Percentiles rank a stretch among this genome's conserved stretches.
These are phyloP conservation scores for Solanum aculeatissimum DNA, from an alignment of 305 asterid genomes.

Conservation along the genomic window DNA sequence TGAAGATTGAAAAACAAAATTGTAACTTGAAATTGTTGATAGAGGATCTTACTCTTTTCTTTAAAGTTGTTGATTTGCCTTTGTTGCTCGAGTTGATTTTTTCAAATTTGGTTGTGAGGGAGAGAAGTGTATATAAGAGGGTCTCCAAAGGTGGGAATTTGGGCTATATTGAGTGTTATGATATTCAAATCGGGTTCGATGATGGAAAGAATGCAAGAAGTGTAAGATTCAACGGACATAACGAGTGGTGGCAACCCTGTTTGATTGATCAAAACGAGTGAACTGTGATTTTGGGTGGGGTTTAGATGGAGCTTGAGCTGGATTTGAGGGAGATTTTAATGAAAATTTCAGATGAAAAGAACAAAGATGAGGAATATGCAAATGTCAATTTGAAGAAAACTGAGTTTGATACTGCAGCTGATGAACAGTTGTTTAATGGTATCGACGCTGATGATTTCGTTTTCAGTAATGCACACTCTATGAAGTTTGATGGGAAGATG, in stretches of 20 bases:
- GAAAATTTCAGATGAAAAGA: slow-evolving; percentile 21
- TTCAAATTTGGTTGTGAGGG: slow-evolving; percentile 24
- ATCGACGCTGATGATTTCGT: slow-evolving; percentile 3
- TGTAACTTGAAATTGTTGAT: slow-evolving; percentile 19
- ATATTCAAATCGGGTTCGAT: background rate
- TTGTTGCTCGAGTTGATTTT: background rate
- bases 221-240: background rate
- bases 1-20: slow-evolving; percentile 7
- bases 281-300: slow-evolving; percentile 1
- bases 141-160: slow-evolving; percentile 25
- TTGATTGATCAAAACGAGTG: background rate
- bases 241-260: background rate
- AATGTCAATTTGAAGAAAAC: background rate
- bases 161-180: slow-evolving; percentile 20
- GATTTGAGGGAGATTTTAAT: slow-evolving; percentile 33
- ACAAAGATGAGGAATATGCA: slow-evolving; percentile 10
- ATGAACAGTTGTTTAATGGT: background rate
- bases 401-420: background rate
- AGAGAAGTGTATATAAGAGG: slow-evolving; percentile 30
- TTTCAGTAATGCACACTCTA: slow-evolving; percentile 4
- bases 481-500: slow-evolving; percentile 4
- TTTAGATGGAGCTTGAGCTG: slow-evolving; percentile 37
- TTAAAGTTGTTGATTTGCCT: slow-evolving; percentile 24
- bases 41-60: slow-evolving; percentile 28
- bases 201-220: background rate